Base-by-base conservation (phyloP, 2,329 filamentous ascomycete genomes). In the Elsinoe batatas region DNA sequence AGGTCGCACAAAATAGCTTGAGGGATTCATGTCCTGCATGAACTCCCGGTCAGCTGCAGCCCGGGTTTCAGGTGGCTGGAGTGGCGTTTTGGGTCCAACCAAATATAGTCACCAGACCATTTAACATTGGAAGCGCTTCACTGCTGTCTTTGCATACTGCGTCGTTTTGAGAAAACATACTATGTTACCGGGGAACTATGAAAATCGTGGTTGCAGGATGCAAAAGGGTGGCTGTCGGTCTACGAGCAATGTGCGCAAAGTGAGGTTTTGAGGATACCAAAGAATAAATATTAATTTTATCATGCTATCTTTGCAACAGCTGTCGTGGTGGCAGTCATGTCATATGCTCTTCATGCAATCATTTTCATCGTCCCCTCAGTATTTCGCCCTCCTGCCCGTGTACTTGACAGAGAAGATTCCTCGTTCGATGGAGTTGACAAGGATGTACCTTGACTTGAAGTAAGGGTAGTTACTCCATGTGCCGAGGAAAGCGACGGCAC, bases 371-470 rank as follows among this genome's bases (percentile, higher is more conserved):
- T 42, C 6, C 1, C 15, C 38, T 46, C 42, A 46, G 10, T 10
- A 32, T 15, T 13, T 32, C 35, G 38, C 49, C 42, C n/a, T 40
- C 40, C 18, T 53, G 46, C 22, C 47, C 30, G 32, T 53, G 38
- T 57, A 53, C 68, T 76, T 79, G 8, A 79, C 68, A 6, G 74
- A 69, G 50, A 74, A 79, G 5, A 71, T 69, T 49, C 77, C 77
- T 4, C 76, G 66, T 65, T 79, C 76, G 56, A 79, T 79, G 2
- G 72, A 76, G 65, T 79, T 78, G 59, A 79, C 63, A 8, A 79
- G 69, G 56, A 79, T 71, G 60, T 72, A 73, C 1, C 76, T 76
- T 0, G 70, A 74, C 61, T 71, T 71, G 63, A 78, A 79, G 59
- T 66, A 73, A 1, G 74, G 73, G 58, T 76, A 79, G 47, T 71